These are phyloP conservation scores for Euphrasia arctica DNA, from an alignment of 305 asterid genomes.

Conservation along the genomic window DNA sequence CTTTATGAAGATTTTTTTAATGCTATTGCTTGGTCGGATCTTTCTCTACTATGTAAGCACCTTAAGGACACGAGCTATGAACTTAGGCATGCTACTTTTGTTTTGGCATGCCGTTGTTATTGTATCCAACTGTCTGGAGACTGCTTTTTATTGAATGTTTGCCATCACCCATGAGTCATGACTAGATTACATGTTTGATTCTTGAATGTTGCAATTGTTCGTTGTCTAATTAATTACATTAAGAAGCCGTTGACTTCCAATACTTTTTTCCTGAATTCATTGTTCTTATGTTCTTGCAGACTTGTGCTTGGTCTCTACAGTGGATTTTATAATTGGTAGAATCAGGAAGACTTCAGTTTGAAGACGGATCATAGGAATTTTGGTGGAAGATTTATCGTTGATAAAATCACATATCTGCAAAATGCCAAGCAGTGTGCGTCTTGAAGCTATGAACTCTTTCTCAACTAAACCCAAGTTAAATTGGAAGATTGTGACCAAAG, in stretches of 20 bases:
- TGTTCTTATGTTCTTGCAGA: slow-evolving; percentile 5
- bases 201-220: neutral
- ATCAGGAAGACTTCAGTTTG: slow-evolving; percentile 26
- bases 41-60: neutral
- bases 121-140: too few species aligned
- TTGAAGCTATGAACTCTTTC: slow-evolving; percentile 41
- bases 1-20: neutral
- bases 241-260: neutral
- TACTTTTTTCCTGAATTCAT: slow-evolving; percentile 12
- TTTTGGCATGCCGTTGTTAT: neutral
- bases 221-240: slow-evolving; percentile 2
- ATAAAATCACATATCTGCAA: slow-evolving; percentile 42
- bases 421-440: slow-evolving; percentile 53
- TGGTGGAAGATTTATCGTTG: slow-evolving; percentile 45
- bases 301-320: too few species aligned
- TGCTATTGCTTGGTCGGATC: neutral
- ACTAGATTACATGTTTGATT: neutral
- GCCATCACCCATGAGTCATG: too few species aligned
- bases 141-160: too few species aligned
- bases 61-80: neutral
- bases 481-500: slow-evolving; percentile 76
- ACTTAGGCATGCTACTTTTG: neutral
- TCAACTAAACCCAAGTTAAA: slow-evolving; percentile 47
- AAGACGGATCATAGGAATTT: slow-evolving; percentile 28
- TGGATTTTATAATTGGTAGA: neutral